A percentile compares a stretch with the other conserved stretches of the same genome.
Evolutionary conservation across 371 early-diverging fungal species (phyloP).

Genomic region (Mucor plumbeus): DNA sequence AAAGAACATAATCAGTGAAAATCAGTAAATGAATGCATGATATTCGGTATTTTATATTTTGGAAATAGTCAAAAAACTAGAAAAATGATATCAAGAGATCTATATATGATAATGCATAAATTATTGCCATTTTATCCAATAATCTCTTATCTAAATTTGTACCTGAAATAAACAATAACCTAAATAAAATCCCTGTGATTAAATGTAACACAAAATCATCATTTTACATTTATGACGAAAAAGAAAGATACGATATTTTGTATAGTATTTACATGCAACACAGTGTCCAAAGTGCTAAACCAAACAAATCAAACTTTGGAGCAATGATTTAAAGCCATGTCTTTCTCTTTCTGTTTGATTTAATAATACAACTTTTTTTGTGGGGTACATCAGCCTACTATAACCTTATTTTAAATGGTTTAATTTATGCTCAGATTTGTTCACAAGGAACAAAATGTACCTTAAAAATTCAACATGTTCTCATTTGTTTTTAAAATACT

Average conservation of each 20-base stretch:
- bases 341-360: too few species aligned
- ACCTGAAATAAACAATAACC: neutral
- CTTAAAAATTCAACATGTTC: neutral
- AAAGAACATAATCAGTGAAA: neutral
- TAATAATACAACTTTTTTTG: too few species aligned
- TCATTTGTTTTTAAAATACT: neutral
- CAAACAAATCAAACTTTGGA: too few species aligned
- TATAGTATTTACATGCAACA: too few species aligned
- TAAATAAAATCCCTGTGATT: neutral
- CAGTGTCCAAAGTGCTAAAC: too few species aligned
- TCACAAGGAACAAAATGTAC: neutral
- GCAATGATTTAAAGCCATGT: too few species aligned
- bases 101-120: neutral
- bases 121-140: neutral
- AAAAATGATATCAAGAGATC: neutral
- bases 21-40: neutral
- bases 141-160: neutral
- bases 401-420: neutral
- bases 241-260: neutral
- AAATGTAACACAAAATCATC: neutral
- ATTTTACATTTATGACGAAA: neutral
- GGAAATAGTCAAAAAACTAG: neutral
- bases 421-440: constrained; percentile 3
- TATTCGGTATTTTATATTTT: neutral
- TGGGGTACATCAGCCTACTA: neutral